Conservation (phyloP, 371 early-diverging fungal genomes). For the Lichtheimia ramosa region DNA sequence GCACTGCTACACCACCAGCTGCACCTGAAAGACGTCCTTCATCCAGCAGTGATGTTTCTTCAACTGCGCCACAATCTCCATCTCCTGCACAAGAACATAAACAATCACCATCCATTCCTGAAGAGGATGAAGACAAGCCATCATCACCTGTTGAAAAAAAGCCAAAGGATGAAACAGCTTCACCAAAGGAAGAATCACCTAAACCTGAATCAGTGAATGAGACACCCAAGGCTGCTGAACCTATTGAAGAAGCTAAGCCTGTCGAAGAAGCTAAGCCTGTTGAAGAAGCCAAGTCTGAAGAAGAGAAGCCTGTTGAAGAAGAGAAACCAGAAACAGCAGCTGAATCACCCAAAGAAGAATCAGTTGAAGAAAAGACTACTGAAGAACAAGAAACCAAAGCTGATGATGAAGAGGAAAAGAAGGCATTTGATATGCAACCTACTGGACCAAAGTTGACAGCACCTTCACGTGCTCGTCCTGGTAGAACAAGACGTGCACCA, state of each 20-base stretch:
- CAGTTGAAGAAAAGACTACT: conserved; percentile 11
- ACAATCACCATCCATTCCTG: background rate
- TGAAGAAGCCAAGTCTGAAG: background rate
- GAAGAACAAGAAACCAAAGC: conserved; percentile 10
- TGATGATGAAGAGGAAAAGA: conserved; percentile 15
- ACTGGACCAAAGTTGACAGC: conserved; percentile 44
- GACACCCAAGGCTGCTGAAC: background rate
- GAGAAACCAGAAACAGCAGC: conserved; percentile 2
- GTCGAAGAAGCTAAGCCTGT: conserved; percentile 4
- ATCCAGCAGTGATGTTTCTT: background rate
- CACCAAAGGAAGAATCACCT: background rate
- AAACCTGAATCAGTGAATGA: background rate
- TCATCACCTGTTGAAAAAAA: background rate
- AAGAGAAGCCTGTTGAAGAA: conserved; percentile 2
- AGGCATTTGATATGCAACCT: conserved; percentile 26
- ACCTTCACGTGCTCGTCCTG: conserved; percentile 30
- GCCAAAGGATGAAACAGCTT: conserved; percentile 5
- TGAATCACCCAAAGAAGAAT: conserved; percentile 2
- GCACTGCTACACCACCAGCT: conserved; percentile 1
- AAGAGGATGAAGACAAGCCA: conserved; percentile 10
- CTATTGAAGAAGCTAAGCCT: background rate
- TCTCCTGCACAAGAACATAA: conserved; percentile 2
- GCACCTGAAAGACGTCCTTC: background rate
- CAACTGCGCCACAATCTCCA: background rate
- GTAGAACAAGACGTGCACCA: conserved; percentile 33